Base-by-base conservation (phyloP, 345 rosid species). In the Eucalyptus sp. region DNA sequence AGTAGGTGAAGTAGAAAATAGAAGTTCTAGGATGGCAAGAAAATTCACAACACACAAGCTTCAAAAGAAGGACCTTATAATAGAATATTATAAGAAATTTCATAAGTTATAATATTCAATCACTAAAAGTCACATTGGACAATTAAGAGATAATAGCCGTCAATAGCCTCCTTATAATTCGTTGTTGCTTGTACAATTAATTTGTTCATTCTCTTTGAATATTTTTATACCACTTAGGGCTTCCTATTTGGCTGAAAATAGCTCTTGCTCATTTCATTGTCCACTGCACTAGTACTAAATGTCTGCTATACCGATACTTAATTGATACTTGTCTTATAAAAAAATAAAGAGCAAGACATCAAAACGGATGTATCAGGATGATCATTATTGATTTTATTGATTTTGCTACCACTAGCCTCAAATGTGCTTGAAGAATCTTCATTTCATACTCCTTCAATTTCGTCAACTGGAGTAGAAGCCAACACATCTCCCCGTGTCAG, bases 301-400 rank as follows among this genome's bases (percentile, higher is more conserved):
- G 56, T 52, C n/a, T 0, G 0, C 9, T 52, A 0, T 0, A 52
- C 24, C 2, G 0, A 52, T 52, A 52, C 24, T 1, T 9, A 52
- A 52, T 7, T 52, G 56, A 52, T 52, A 52, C 56, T 52, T 18
- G 9, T 18, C 18, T 52, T 17, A 51, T 17, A n/a, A 44, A 50
- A 51, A 51, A 51, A 1, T 3, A 51, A 51, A 51, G 8, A 51
- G 22, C 0, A 9, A 51, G 56, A 51, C 22, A 17, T 51, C 20
- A 51, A 16, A 17, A 51, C 2, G 22, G 22, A 51, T 22, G 1
- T 51, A 0, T 51, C 22, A 0, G 0, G 9, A 51, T 0, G 22
- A 60, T 60, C 8, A 27, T n/a, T n/a, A n/a, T n/a, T n/a, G n/a
- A n/a, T n/a, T n/a, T 60, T 13, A 8, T 60, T 16, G 15, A 60